Conservation (phyloP, 2,329 filamentous ascomycete genomes). For the Cytospora chrysosperma region DNA sequence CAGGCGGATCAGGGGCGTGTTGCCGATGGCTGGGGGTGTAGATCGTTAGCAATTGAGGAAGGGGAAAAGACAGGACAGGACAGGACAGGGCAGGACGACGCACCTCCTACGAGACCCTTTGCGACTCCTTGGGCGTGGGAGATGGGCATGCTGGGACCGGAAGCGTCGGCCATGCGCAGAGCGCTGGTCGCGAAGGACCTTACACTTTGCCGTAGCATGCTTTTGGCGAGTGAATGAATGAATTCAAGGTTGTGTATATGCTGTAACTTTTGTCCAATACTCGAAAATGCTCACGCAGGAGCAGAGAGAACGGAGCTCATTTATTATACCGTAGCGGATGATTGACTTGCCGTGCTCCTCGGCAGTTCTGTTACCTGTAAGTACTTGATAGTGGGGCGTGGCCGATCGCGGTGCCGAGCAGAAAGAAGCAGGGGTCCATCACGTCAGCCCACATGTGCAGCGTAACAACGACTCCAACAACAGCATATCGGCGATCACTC, state of each 20-base stretch:
- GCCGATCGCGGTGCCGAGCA: too few relatives aligned
- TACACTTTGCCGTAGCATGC: conserved; percentile 72
- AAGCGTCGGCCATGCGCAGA: conserved; percentile 49
- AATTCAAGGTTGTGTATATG: too few relatives aligned
- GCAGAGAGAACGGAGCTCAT: neutral
- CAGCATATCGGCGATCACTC: too few relatives aligned
- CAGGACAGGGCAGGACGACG: conserved; percentile 26
- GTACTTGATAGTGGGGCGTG: too few relatives aligned
- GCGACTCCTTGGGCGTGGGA: conserved; percentile 78
- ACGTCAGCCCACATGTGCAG: too few relatives aligned
- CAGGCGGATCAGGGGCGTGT: conserved; percentile 90
- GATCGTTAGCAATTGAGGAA: neutral
- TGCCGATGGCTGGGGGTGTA: conserved; percentile 84
- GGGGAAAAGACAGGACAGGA: neutral
- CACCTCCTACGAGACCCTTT: conserved; percentile 79
- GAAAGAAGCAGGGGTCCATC: too few relatives aligned
- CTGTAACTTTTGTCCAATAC: neutral
- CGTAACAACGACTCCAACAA: too few relatives aligned
- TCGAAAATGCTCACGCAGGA: neutral
- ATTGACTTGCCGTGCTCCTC: too few relatives aligned
- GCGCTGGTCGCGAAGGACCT: conserved; percentile 67
- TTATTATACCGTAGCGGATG: neutral
- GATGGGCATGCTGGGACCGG: conserved; percentile 66
- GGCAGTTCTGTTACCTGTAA: too few relatives aligned
- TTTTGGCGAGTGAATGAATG: too few relatives aligned